These are phyloP conservation scores for Tieghemostelium lacteum DNA, from an alignment of 78 protist species.

Conservation along the genomic window DNA sequence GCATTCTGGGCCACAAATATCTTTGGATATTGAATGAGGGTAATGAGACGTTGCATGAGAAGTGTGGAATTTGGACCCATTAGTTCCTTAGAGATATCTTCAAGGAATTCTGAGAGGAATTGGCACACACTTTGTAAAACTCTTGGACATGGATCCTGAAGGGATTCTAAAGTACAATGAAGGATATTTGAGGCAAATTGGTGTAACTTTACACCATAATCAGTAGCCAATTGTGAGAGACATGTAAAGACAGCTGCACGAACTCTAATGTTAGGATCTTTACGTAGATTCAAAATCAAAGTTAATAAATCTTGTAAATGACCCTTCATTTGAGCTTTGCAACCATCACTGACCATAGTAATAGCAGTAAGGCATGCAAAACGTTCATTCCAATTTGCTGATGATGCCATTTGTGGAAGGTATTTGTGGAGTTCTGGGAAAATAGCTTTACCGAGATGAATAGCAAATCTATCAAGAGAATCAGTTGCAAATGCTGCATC, in stretches of 20 bases:
- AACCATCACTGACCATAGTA: constrained; percentile 62
- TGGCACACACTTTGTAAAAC: constrained; percentile 85
- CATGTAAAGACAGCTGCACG: constrained; percentile 92
- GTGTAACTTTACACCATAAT: constrained; percentile 64
- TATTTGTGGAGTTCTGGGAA: constrained; percentile 40
- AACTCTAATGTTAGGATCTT: constrained; percentile 93
- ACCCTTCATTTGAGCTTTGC: not conserved
- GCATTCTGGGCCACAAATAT: constrained; percentile 50
- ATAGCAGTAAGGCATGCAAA: constrained; percentile 27
- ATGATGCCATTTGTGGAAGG: not conserved
- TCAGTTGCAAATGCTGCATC: constrained; percentile 78
- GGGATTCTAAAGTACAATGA: too few species aligned
- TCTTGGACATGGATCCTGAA: constrained; percentile 74
- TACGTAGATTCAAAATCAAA: constrained; percentile 5
- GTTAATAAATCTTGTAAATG: not conserved
- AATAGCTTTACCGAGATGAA: constrained; percentile 80
- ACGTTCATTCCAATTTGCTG: constrained; percentile 53
- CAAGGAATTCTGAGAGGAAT: constrained; percentile 51
- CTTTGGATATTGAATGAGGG: not conserved
- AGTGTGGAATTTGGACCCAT: not conserved
- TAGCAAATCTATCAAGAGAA: constrained; percentile 88
- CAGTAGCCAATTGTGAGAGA: constrained; percentile 92
- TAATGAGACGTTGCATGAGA: not conserved
- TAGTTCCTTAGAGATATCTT: constrained; percentile 5
- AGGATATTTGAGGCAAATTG: constrained; percentile 56